These are phyloP conservation scores for Umbilicaria muhlenbergii DNA, from an alignment of 495 filamentous ascomycete species.

Conservation along the genomic window DNA sequence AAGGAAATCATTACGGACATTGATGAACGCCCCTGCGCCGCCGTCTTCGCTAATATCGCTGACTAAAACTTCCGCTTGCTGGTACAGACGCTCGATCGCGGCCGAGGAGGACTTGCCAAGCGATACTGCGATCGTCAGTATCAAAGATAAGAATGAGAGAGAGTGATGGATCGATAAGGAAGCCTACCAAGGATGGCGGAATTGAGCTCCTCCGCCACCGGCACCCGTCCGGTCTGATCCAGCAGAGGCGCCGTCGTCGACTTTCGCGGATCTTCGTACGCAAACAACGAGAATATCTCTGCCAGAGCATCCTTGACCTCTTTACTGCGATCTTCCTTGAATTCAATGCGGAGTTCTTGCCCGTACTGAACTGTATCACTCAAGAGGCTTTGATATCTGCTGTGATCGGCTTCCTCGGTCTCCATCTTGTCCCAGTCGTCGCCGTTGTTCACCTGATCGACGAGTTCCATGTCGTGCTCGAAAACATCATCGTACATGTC, in stretches of 20 bases:
- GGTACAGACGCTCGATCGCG: constrained; percentile 71
- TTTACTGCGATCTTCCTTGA: constrained; percentile 46
- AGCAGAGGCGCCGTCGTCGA: constrained; percentile 63
- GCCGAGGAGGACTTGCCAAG: constrained; percentile 81
- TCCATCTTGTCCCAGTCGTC: constrained; percentile 41
- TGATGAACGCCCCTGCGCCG: constrained; percentile 76
- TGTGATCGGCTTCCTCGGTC: constrained; percentile 25
- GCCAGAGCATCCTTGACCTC: constrained; percentile 60
- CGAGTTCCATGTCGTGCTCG: constrained; percentile 69
- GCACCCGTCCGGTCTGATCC: constrained; percentile 55
- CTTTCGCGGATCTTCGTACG: constrained; percentile 66
- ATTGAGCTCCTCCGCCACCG: constrained; percentile 88
- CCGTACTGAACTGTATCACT: constrained; percentile 67
- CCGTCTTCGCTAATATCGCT: constrained; percentile 71
- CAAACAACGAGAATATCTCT: constrained; percentile 80
- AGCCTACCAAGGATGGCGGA: constrained; percentile 76
- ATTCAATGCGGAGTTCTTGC: constrained; percentile 60
- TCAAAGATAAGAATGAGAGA: constrained; percentile 4
- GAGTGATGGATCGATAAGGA: neutral
- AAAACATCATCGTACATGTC: constrained; percentile 33
- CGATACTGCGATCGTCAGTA: constrained; percentile 41
- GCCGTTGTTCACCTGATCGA: constrained; percentile 39
- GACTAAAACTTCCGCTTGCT: constrained; percentile 75
- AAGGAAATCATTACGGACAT: constrained; percentile 53
- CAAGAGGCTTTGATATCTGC: constrained; percentile 38